Percentiles rank a stretch among this genome's conserved stretches.
These are phyloP conservation scores for Rhododendron henanense DNA, from an alignment of 148 eudicot species.

Conservation along the genomic window DNA sequence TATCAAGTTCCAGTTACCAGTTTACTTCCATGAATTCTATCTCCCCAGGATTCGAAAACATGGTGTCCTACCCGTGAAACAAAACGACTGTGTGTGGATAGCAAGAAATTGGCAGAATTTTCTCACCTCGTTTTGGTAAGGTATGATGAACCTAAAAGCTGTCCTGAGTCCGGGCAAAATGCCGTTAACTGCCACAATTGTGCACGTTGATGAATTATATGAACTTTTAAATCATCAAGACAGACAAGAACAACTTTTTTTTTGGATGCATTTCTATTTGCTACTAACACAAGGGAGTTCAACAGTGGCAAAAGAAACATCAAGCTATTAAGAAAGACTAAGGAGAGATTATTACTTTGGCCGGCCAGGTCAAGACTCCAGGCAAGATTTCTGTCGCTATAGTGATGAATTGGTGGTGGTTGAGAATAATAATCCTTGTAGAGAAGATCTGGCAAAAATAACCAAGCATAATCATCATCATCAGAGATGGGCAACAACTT, in stretches of 20 bases:
- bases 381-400: not conserved
- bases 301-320: not conserved
- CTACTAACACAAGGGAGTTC: no score
- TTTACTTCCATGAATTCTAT: not conserved
- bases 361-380: conserved; percentile 11
- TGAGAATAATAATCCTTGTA: conserved; percentile 18
- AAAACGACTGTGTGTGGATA: not conserved
- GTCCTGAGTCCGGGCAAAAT: conserved; percentile 18
- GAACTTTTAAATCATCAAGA: not conserved
- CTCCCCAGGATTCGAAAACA: no score
- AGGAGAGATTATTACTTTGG: conserved; percentile 10
- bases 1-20: not conserved
- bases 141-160: not conserved
- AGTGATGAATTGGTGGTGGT: conserved; percentile 5
- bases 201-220: not conserved
- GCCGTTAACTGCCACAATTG: conserved; percentile 7
- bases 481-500: not conserved
- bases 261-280: no score
- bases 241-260: not conserved
- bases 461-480: not conserved
- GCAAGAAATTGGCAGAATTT: not conserved
- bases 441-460: conserved; percentile 18
- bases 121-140: conserved; percentile 19
- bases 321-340: not conserved
- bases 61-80: not conserved